phyloP scores from a whole-genome alignment of 192 early-diverging fungal genomes.

The Thamnidium elegans region DNA sequence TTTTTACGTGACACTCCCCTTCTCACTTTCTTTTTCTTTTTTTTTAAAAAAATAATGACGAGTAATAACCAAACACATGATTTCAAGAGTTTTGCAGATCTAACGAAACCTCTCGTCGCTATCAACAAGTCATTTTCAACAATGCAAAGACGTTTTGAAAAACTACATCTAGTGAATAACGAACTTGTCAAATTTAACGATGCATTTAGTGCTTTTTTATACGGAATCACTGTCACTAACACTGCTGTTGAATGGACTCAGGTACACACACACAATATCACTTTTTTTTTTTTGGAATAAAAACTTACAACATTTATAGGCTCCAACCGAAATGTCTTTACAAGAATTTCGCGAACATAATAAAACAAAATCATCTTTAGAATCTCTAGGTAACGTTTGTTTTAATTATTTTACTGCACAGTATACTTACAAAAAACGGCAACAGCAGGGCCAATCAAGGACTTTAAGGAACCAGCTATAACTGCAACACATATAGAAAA shows the following conservation, averaged over 20 bases:
- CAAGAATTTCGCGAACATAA: not conserved
- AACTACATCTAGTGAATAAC: slow-evolving; percentile 24
- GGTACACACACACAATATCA: not conserved
- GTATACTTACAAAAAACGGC: not conserved
- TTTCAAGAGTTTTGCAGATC: not conserved
- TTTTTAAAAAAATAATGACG: no score
- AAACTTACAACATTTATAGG: slow-evolving; percentile 5
- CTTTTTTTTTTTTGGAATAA: no score
- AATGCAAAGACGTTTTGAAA: slow-evolving; percentile 24
- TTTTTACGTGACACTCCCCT: no score
- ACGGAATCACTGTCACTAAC: slow-evolving; percentile 28
- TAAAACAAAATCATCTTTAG: not conserved
- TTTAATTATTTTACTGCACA: not conserved
- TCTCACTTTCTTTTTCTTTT: no score
- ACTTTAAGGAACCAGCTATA: not conserved
- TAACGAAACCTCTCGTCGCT: not conserved
- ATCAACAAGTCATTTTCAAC: slow-evolving; percentile 7
- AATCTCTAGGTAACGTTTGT: not conserved
- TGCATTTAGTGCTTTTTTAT: slow-evolving; percentile 35
- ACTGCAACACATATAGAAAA: not conserved
- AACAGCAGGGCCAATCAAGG: not conserved
- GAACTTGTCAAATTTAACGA: slow-evolving; percentile 27
- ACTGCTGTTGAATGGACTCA: slow-evolving; percentile 29
- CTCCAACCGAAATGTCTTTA: slow-evolving; percentile 22
- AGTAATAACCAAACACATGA: no score